These are phyloP conservation scores for Pyrenochaeta sp. DNA, from an alignment of 2,329 filamentous ascomycete genomes.

Conservation along the genomic window DNA sequence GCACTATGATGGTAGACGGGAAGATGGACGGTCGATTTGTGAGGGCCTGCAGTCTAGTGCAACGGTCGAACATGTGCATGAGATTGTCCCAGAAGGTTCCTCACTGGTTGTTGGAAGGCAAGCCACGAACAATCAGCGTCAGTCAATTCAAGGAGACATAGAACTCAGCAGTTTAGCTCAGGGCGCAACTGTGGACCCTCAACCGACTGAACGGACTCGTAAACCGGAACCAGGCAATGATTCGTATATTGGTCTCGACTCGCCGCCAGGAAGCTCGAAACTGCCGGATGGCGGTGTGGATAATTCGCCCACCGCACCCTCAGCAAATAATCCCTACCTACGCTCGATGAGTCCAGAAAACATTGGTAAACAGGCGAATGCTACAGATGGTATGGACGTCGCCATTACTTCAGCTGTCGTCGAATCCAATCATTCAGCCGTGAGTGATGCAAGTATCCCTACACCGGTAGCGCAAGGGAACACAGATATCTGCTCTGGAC, in stretches of 20 bases:
- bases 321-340: neutral
- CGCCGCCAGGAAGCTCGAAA: neutral
- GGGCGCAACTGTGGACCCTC: neutral
- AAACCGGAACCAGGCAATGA: neutral
- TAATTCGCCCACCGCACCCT: neutral
- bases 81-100: neutral
- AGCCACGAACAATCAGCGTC: neutral
- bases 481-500: neutral
- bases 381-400: neutral
- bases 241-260: neutral
- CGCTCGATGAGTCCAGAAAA: neutral
- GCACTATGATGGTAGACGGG: neutral
- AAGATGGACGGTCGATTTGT: neutral
- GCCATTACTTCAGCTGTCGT: neutral
- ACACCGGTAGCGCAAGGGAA: neutral
- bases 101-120: neutral
- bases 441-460: neutral
- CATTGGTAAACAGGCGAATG: neutral
- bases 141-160: neutral
- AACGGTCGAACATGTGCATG: neutral
- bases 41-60: neutral
- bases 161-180: neutral
- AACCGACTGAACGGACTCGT: neutral
- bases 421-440: neutral
- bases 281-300: neutral